phyloP scores from a whole-genome alignment of 768 basidiomycete species.

The Tulasnella sp. region DNA sequence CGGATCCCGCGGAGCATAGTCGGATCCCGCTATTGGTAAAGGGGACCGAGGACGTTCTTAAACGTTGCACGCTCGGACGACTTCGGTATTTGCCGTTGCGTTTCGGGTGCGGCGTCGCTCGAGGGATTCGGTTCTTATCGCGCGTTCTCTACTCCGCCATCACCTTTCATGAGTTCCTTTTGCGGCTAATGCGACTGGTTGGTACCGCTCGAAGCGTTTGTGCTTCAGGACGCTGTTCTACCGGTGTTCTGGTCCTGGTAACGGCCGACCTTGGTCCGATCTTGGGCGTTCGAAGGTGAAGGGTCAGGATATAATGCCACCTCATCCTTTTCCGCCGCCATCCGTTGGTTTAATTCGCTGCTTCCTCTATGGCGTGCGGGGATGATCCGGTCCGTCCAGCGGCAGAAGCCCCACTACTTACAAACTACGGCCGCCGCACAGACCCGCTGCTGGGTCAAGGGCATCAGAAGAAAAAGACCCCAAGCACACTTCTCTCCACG shows the following conservation, averaged over 20 bases:
- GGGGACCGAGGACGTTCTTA: not conserved
- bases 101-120: not conserved
- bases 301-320: not conserved
- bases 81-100: constrained; percentile 6
- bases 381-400: not conserved
- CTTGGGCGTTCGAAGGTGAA: not conserved
- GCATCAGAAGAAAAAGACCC: not conserved
- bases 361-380: not conserved
- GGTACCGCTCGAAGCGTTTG: not conserved
- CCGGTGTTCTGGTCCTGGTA: not conserved
- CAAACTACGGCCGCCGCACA: not conserved
- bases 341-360: not conserved
- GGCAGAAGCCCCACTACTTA: not conserved
- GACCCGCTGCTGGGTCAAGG: not conserved
- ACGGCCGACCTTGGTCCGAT: constrained; percentile 7
- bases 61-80: not conserved
- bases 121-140: constrained; percentile 7
- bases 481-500: not conserved
- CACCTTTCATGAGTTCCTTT: not conserved
- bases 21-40: not conserved
- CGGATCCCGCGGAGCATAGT: not conserved
- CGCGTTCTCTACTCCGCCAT: not conserved
- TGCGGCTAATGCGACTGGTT: not conserved
- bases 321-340: not conserved
- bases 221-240: not conserved